These are phyloP conservation scores for Ascochyta pisi DNA, from an alignment of 2,329 filamentous ascomycete genomes.

Conservation along the genomic window DNA sequence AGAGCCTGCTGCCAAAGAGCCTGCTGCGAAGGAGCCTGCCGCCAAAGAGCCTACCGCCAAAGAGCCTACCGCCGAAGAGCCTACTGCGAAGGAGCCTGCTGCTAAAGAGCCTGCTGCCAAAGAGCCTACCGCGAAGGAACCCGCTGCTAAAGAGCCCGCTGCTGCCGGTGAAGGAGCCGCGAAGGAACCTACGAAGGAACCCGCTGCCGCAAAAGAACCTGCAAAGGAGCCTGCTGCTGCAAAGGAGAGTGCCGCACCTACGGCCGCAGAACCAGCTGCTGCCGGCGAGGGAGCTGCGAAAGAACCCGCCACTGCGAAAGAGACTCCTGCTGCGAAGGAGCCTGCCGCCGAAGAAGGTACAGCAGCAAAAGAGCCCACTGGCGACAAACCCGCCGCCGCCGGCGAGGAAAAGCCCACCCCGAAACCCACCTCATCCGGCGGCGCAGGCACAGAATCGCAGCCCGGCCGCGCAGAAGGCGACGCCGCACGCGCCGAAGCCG, in stretches of 20 bases:
- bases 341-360: background rate
- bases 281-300: background rate
- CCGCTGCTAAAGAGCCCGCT: no score
- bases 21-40: no score
- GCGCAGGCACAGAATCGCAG: constrained; percentile 25
- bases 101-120: no score
- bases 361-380: background rate
- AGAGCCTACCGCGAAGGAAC: no score
- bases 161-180: no score
- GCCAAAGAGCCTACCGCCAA: no score
- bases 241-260: constrained; percentile 4
- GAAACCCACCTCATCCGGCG: constrained; percentile 9
- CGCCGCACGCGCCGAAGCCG: constrained; percentile 20
- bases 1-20: no score
- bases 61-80: no score
- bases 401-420: background rate
- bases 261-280: constrained; percentile 15
- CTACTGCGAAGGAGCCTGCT: no score
- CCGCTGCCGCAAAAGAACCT: no score
- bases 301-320: background rate
- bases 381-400: background rate
- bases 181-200: no score
- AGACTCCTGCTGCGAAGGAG: background rate
- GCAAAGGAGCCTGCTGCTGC: no score
- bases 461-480: constrained; percentile 33